A percentile compares a stretch with the other conserved stretches of the same genome.
phyloP scores from a whole-genome alignment of 225 moss, liverwort and hornwort genomes.

The Physcomitrellopsis africana region DNA sequence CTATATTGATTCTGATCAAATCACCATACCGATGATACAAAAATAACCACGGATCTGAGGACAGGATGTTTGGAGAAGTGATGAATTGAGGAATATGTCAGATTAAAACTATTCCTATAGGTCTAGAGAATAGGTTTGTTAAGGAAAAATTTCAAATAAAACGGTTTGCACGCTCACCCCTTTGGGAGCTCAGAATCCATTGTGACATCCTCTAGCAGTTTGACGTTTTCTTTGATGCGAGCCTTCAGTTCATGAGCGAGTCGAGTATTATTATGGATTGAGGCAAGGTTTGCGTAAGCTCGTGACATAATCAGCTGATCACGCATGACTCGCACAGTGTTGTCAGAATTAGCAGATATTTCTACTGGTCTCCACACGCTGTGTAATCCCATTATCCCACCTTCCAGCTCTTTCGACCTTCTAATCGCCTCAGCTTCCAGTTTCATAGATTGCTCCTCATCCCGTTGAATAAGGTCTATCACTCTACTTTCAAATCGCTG shows the following conservation, averaged over 20 bases:
- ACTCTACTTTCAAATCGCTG: constrained; percentile 66
- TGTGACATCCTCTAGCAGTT: constrained; percentile 47
- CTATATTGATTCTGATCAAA: neutral
- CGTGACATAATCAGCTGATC: constrained; percentile 54
- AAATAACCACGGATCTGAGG: too few relatives aligned
- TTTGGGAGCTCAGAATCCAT: constrained; percentile 45
- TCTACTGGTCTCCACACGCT: constrained; percentile 61
- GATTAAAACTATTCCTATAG: neutral
- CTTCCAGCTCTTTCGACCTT: constrained; percentile 51
- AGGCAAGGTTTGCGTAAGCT: constrained; percentile 40
- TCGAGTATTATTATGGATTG: constrained; percentile 31
- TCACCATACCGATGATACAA: neutral
- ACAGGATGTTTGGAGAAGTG: neutral
- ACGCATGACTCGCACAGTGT: constrained; percentile 41
- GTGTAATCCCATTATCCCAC: constrained; percentile 44
- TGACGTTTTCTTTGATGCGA: constrained; percentile 45
- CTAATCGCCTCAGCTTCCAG: constrained; percentile 51
- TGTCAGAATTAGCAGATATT: constrained; percentile 54
- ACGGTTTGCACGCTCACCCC: constrained; percentile 29
- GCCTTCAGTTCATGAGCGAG: constrained; percentile 47
- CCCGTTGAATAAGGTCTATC: constrained; percentile 60
- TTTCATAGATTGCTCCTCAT: constrained; percentile 52
- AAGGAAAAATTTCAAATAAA: neutral
- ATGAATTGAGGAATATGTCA: neutral
- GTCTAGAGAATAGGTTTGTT: neutral